These are phyloP conservation scores for Neurospora sp. DNA, from an alignment of 2,329 filamentous ascomycete species.

Conservation along the genomic window DNA sequence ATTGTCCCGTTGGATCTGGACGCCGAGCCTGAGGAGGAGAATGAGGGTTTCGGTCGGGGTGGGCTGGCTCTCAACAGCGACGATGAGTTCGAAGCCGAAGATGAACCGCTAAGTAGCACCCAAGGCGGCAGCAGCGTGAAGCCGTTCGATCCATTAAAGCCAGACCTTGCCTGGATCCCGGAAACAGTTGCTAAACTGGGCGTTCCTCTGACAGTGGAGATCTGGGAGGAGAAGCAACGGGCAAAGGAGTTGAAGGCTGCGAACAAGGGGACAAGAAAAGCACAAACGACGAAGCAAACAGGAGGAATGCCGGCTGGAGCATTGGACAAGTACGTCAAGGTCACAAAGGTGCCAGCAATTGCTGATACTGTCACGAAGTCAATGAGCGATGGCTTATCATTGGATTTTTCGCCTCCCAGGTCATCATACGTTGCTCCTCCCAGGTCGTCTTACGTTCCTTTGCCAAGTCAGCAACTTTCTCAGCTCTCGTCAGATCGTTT, in stretches of 20 bases:
- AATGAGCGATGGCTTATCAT: background rate
- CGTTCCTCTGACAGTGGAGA: slow-evolving; percentile 52
- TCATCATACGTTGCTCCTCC: background rate
- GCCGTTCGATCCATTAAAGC: slow-evolving; percentile 53
- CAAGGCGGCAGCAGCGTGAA: slow-evolving; percentile 20
- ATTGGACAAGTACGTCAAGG: slow-evolving; percentile 28
- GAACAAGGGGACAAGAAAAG: slow-evolving; percentile 11
- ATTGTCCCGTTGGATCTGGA: slow-evolving; percentile 71
- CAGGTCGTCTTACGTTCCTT: background rate
- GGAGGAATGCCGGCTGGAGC: slow-evolving; percentile 20
- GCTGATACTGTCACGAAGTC: slow-evolving; percentile 1
- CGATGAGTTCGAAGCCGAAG: slow-evolving; percentile 45
- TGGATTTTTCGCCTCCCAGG: background rate
- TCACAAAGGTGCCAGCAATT: slow-evolving; percentile 22
- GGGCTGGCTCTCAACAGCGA: slow-evolving; percentile 55
- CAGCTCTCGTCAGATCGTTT: slow-evolving; percentile 1
- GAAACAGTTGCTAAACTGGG: slow-evolving; percentile 54
- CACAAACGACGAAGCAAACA: slow-evolving; percentile 11
- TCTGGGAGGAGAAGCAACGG: slow-evolving; percentile 44
- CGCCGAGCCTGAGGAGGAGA: slow-evolving; percentile 54
- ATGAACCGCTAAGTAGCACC: slow-evolving; percentile 15
- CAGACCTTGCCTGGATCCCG: slow-evolving; percentile 60
- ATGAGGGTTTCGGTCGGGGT: slow-evolving; percentile 38
- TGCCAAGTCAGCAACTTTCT: background rate
- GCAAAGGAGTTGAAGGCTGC: slow-evolving; percentile 18